phyloP scores from a whole-genome alignment of 768 basidiomycete genomes.

The Termitomyces sp. region DNA sequence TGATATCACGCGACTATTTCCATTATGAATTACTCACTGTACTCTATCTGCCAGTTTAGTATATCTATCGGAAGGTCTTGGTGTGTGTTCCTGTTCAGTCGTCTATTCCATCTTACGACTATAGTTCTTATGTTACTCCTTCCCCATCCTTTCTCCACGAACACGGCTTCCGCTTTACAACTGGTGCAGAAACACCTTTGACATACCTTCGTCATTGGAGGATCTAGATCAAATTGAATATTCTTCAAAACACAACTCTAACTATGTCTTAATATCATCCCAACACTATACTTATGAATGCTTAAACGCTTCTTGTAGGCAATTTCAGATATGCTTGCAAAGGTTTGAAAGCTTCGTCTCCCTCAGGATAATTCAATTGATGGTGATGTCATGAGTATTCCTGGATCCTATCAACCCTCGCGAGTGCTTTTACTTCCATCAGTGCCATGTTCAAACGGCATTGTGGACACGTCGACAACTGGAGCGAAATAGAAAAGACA shows the following conservation, averaged over 20 bases:
- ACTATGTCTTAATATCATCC: too few species aligned
- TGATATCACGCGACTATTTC: background rate
- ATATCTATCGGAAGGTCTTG: background rate
- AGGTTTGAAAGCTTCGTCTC: background rate
- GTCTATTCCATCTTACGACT: background rate
- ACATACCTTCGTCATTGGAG: background rate
- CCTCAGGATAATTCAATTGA: background rate
- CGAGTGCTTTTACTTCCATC: too few species aligned
- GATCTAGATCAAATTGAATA: background rate
- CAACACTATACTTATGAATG: background rate
- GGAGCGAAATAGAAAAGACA: background rate
- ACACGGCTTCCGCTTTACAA: background rate
- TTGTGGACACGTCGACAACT: background rate
- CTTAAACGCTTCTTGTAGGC: background rate
- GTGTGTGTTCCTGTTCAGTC: background rate
- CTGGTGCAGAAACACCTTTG: background rate
- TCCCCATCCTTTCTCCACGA: background rate
- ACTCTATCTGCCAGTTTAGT: constrained; percentile 11
- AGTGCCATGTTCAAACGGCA: too few species aligned
- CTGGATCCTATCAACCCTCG: too few species aligned
- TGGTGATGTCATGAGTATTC: background rate
- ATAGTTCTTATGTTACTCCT: background rate
- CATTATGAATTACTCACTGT: constrained; percentile 1
- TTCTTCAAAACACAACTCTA: background rate
- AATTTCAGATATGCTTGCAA: background rate